Percentiles rank a stretch among this genome's conserved stretches.
Conservation (phyloP, 306 rosid species). For the cucumber (Cucumis sativus) region DNA sequence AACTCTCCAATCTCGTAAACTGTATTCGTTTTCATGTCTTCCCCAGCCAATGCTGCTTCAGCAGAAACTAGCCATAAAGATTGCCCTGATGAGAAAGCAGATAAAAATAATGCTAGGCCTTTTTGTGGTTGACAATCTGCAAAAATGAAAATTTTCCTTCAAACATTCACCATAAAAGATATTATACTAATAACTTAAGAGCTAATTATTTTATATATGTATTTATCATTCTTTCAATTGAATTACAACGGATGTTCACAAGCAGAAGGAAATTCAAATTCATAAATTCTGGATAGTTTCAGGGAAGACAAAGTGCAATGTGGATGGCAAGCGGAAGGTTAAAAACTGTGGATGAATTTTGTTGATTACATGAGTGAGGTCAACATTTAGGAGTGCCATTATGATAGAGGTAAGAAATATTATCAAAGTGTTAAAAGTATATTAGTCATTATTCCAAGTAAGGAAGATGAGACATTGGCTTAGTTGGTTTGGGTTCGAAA, state of each 20-base stretch:
- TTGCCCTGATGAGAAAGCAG: constrained; percentile 49
- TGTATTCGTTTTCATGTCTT: constrained; percentile 31
- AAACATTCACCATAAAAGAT: constrained; percentile 7
- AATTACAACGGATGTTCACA: neutral
- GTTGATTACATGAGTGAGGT: neutral
- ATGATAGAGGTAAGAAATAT: neutral
- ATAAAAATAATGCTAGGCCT: constrained; percentile 29
- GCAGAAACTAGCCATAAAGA: constrained; percentile 38
- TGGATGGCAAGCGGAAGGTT: neutral
- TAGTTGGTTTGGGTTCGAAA: neutral
- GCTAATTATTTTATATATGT: neutral
- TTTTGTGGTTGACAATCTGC: constrained; percentile 28
- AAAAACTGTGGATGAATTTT: neutral
- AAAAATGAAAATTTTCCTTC: constrained; percentile 19
- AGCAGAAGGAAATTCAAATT: neutral
- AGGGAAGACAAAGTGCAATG: neutral
- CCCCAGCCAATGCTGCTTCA: constrained; percentile 47
- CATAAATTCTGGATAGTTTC: neutral
- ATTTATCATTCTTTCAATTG: neutral
- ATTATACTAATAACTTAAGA: neutral
- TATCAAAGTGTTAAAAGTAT: too few species aligned
- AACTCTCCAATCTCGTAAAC: constrained; percentile 67
- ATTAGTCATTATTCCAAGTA: neutral
- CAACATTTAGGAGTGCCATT: neutral
- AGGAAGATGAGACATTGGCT: neutral